These are phyloP conservation scores for Phytophthora ohioensis DNA, from an alignment of 352 stramenopile species.

Conservation along the genomic window DNA sequence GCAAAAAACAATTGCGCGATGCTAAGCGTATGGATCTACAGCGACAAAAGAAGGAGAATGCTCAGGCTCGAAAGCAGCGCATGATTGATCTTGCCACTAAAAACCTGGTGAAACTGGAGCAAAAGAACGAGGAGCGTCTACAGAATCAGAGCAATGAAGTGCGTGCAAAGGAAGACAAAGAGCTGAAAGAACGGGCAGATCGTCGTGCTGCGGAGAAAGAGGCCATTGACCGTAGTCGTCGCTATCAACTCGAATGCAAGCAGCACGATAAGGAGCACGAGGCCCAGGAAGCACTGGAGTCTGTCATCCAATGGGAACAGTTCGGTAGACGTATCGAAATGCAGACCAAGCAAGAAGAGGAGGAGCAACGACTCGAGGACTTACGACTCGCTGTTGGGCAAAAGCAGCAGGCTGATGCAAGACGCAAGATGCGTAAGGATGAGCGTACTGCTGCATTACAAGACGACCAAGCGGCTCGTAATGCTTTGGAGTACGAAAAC, in stretches of 20 bases:
- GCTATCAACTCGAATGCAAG: conserved; percentile 70
- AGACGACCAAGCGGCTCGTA: conserved; percentile 44
- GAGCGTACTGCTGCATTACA: conserved; percentile 47
- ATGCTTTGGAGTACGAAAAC: conserved; percentile 51
- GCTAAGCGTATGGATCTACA: conserved; percentile 72
- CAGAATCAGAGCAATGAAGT: conserved; percentile 78
- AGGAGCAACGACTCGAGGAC: conserved; percentile 65
- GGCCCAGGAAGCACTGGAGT: conserved; percentile 51
- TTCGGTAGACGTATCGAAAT: conserved; percentile 71
- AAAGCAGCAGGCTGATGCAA: conserved; percentile 80
- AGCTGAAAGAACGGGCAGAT: conserved; percentile 63
- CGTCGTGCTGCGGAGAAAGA: conserved; percentile 72
- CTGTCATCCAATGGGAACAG: conserved; percentile 70
- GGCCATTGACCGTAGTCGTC: conserved; percentile 66
- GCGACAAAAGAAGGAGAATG: conserved; percentile 62
- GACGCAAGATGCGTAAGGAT: conserved; percentile 57
- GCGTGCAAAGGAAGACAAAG: conserved; percentile 73
- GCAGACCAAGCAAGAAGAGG: conserved; percentile 68
- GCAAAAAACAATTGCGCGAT: conserved; percentile 74
- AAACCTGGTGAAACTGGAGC: conserved; percentile 76
- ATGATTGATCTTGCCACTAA: conserved; percentile 87
- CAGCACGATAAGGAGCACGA: conserved; percentile 45
- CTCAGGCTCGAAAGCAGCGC: conserved; percentile 74
- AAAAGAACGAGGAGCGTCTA: conserved; percentile 66
- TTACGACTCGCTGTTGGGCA: conserved; percentile 71